These are phyloP conservation scores for Ophiocordyceps polyrhachis-furcata DNA, from an alignment of 2,329 filamentous ascomycete genomes.

Conservation along the genomic window DNA sequence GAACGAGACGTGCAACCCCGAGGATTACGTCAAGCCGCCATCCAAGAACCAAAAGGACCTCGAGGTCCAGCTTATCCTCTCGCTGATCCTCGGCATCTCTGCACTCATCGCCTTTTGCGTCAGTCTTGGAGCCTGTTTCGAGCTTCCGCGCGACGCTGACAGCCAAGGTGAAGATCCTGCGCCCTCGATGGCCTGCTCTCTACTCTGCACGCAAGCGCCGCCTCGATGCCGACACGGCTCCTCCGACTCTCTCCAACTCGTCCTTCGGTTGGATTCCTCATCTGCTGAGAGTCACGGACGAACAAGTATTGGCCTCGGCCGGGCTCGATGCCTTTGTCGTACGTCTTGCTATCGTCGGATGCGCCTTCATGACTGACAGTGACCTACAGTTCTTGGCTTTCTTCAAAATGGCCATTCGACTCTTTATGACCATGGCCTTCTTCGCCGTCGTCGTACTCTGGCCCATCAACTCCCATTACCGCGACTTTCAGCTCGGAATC, in stretches of 20 bases:
- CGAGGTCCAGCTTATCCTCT: conserved; percentile 52
- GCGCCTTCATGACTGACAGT: conserved; percentile 5
- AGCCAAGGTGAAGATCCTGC: conserved; percentile 40
- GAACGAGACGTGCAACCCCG: conserved; percentile 7
- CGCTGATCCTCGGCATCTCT: conserved; percentile 46
- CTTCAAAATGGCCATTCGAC: conserved; percentile 84
- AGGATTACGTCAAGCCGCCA: conserved; percentile 8
- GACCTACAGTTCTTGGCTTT: conserved; percentile 56
- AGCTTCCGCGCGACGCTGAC: too few relatives aligned
- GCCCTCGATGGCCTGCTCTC: conserved; percentile 78
- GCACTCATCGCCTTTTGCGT: conserved; percentile 66
- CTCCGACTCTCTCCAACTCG: conserved; percentile 66
- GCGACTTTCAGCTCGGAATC: conserved; percentile 2
- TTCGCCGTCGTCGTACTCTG: conserved; percentile 66
- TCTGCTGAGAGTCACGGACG: conserved; percentile 68
- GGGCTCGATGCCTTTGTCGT: conserved; percentile 90
- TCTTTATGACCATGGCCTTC: conserved; percentile 62
- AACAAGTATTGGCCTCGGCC: conserved; percentile 75
- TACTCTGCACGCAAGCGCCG: conserved; percentile 79
- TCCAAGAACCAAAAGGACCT: conserved; percentile 22
- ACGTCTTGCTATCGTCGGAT: conserved; percentile 12
- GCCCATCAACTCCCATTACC: conserved; percentile 62
- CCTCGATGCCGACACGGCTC: conserved; percentile 33
- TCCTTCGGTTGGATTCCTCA: conserved; percentile 89
- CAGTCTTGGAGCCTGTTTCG: conserved; percentile 10